Base-by-base conservation (phyloP, 257 asterid species). In the Solanum acaule region DNA sequence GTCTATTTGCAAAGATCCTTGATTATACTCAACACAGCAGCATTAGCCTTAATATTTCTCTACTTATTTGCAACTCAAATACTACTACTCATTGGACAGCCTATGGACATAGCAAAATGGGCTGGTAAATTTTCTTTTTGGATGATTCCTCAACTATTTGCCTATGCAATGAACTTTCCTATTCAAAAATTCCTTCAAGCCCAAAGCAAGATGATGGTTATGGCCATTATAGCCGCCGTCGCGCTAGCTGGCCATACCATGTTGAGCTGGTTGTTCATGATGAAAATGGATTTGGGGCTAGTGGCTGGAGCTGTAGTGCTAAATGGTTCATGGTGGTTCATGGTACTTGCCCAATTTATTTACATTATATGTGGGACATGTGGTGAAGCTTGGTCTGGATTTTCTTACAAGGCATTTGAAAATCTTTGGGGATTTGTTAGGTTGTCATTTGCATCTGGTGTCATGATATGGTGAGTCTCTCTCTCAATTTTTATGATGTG, bases 61-160 rank as follows among this genome's bases (percentile, higher is more conserved):
- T 94, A 92, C 87, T 10, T 91, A 7, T 92, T 93, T 18, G 94
- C 96, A 1, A 49, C 90, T 3, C 94, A 93, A 1, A 34, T 94
- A 29, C 87, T 93, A 44, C 27, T 14, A 8, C 33, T 92, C 2
- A 89, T 94, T 0, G 96, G 95, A 1, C 76, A 68, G 22, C 76
- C 76, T 14, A 68, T 27, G 9, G 76, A 68, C 16, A 68, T 68
- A 68, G 34, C 76, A 27, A 29, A 29, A 68, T 68, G 76, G 76
- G 76, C 76, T 0, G 96, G 96, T 20, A 92, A 61, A 7, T 70
- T 93, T 67, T 89, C 95, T 0, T 1, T 92, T 8, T 92, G 90
- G 91, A 93, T 94, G 96, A 93, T 93, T 15, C 98, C 96, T 0
- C 95, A 94, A 86, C 90, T 92, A 23, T 93, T 91, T 27, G 98